phyloP scores from a whole-genome alignment of 345 rosid species.

The Geranium rotundifolium region DNA sequence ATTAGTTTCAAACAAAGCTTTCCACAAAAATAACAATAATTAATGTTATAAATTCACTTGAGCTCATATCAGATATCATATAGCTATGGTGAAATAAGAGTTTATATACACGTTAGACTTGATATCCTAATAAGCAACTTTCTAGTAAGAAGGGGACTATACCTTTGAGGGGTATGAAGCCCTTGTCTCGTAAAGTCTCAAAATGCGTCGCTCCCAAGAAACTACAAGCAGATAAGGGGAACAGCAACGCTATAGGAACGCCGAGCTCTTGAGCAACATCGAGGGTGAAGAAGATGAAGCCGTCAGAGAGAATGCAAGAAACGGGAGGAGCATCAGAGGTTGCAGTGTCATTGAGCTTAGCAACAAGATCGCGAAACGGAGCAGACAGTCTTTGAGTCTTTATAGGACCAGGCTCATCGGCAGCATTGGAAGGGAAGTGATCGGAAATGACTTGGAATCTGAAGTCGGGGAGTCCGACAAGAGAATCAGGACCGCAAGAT shows the following conservation, averaged over 20 bases:
- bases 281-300: not conserved
- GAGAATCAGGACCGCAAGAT: not conserved
- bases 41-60: too few relatives aligned
- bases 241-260: conserved; percentile 2
- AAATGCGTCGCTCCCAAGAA: not conserved
- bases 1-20: too few relatives aligned
- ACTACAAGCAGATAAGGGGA: not conserved
- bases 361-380: conserved; percentile 2
- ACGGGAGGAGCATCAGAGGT: not conserved
- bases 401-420: not conserved
- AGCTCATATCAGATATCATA: too few relatives aligned
- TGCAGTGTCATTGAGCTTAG: not conserved
- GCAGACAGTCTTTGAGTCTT: not conserved
- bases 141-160: too few relatives aligned
- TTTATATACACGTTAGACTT: too few relatives aligned
- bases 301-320: conserved; percentile 6
- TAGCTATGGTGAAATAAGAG: too few relatives aligned
- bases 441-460: not conserved
- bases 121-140: too few relatives aligned
- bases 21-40: too few relatives aligned
- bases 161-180: not conserved
- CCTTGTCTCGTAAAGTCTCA: not conserved
- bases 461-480: not conserved
- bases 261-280: conserved; percentile 1
- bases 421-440: not conserved